phyloP scores from a whole-genome alignment of 148 eudicot species.

The Vaccinium corymbosum region DNA sequence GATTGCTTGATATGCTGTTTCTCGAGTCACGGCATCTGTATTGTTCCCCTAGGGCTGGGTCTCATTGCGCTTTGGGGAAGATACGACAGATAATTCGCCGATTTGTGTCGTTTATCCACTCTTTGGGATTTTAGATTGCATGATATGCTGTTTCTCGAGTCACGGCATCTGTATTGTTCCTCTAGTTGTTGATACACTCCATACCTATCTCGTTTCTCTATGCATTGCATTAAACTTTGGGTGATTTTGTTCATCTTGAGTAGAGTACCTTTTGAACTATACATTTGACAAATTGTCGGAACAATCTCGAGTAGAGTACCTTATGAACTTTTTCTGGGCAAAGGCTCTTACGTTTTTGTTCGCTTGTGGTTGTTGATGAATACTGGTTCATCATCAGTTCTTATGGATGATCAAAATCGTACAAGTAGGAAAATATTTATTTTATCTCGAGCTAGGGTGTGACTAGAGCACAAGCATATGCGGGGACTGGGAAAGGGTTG shows the following conservation, averaged over 20 bases:
- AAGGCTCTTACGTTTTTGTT: background rate
- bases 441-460: background rate
- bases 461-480: background rate
- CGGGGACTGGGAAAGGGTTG: background rate
- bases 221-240: background rate
- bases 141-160: background rate
- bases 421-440: background rate
- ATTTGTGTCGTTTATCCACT: background rate
- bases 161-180: background rate
- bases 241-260: background rate
- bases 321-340: background rate
- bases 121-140: background rate
- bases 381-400: background rate
- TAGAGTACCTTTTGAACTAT: background rate
- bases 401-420: too few species aligned
- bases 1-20: background rate
- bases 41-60: background rate
- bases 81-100: background rate
- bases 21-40: background rate
- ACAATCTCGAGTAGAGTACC: background rate
- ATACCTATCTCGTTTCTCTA: background rate
- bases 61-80: background rate
- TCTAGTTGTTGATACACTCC: background rate
- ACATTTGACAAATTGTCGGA: background rate
- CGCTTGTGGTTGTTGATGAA: background rate